A percentile compares a stretch with the other conserved stretches of the same genome.
Evolutionary conservation across 257 asterid species (phyloP).

Genomic region (Nicotiana knightiana): DNA sequence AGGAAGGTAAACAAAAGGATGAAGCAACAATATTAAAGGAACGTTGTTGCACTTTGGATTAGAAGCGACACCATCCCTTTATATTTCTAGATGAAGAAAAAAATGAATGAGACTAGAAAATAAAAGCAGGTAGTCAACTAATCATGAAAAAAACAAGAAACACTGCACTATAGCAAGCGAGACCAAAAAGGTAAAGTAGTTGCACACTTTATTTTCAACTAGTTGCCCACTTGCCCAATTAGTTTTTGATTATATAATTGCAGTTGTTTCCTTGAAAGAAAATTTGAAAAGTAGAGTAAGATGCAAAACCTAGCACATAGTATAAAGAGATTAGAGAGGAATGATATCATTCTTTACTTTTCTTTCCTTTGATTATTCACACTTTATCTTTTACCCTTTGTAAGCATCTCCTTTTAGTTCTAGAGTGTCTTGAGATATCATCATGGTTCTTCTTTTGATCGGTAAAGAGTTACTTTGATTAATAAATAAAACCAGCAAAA

Average conservation of each 20-base stretch:
- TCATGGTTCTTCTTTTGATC: too few relatives aligned
- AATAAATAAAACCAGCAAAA: too few relatives aligned
- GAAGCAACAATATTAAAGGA: neutral
- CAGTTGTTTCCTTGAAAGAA: neutral
- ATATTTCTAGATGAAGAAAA: neutral
- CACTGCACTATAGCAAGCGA: neutral
- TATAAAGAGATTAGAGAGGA: too few relatives aligned
- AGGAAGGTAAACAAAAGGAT: neutral
- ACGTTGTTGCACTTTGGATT: neutral
- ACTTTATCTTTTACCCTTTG: too few relatives aligned
- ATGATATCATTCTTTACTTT: too few relatives aligned
- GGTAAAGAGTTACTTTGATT: too few relatives aligned
- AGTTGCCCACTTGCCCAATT: neutral
- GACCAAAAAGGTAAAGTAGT: neutral
- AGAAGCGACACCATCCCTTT: neutral
- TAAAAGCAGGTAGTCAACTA: neutral
- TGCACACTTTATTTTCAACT: neutral
- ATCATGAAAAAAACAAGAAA: neutral
- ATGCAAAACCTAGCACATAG: too few relatives aligned
- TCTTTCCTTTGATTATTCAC: too few relatives aligned
- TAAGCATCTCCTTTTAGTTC: too few relatives aligned
- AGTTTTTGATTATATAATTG: neutral
- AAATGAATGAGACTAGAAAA: neutral
- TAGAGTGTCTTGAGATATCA: too few relatives aligned
- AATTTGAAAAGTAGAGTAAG: too few relatives aligned